Conservation (phyloP, 169 alveolate species). For the Theileria sp. region DNA sequence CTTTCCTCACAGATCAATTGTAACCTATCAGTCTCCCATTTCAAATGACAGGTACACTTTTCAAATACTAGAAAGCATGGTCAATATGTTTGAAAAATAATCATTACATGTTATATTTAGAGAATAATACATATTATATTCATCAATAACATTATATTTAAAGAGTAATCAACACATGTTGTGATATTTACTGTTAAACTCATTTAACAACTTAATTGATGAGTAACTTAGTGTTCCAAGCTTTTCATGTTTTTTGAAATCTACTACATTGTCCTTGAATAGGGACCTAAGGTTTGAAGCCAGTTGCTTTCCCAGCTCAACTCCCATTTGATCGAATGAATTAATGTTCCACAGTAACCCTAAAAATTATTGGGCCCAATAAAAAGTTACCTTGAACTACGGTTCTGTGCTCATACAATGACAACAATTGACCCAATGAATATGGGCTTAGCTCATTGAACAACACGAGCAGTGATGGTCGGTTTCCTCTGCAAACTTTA, state of each 20-base stretch:
- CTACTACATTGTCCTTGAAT: conserved; percentile 50
- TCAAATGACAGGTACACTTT: conserved; percentile 21
- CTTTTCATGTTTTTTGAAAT: conserved; percentile 39
- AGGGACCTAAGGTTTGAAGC: conserved; percentile 71
- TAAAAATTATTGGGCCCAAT: not conserved
- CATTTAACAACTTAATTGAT: conserved; percentile 33
- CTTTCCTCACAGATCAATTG: conserved; percentile 57
- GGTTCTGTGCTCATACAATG: conserved; percentile 97
- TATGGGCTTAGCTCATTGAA: conserved; percentile 85
- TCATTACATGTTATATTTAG: not conserved
- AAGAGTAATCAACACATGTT: not conserved
- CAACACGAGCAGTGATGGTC: conserved; percentile 89
- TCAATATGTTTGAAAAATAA: conserved; percentile 10
- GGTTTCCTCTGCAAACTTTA: conserved; percentile 94
- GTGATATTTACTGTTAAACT: conserved; percentile 7
- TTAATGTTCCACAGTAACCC: conserved; percentile 95
- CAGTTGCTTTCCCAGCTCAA: conserved; percentile 87
- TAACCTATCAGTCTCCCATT: conserved; percentile 16
- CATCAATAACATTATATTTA: not conserved
- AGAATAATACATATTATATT: not conserved
- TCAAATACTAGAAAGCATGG: conserved; percentile 34
- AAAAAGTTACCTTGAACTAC: conserved; percentile 84
- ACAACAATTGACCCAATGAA: conserved; percentile 90
- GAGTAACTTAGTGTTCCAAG: conserved; percentile 63
- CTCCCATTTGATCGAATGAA: conserved; percentile 98